These are phyloP conservation scores for Plasmodium vinckei DNA, from an alignment of 169 alveolate species.

Conservation along the genomic window DNA sequence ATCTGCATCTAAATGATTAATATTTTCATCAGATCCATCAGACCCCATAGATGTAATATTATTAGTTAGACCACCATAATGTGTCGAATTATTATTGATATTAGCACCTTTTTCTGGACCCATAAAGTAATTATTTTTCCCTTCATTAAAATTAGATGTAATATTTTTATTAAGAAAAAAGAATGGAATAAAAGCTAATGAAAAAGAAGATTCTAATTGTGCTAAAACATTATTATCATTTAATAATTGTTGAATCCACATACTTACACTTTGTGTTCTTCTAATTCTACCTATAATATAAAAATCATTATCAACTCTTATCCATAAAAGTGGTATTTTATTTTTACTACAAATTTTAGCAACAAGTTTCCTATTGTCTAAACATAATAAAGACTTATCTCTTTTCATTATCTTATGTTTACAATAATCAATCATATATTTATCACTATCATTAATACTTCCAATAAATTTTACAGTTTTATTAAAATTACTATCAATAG, in stretches of 20 bases:
- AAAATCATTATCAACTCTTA: conserved; percentile 85
- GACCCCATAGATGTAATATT: neutral
- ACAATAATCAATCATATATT: conserved; percentile 77
- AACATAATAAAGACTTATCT: conserved; percentile 77
- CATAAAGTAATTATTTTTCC: conserved; percentile 2
- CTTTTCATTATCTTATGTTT: conserved; percentile 77
- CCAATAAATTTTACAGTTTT: conserved; percentile 78
- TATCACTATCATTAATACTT: conserved; percentile 78
- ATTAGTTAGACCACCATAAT: neutral
- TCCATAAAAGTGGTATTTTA: conserved; percentile 89
- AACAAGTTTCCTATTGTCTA: conserved; percentile 89
- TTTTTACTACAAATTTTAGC: conserved; percentile 89
- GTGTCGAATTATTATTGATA: neutral
- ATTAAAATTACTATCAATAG: conserved; percentile 22
- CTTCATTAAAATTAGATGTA: neutral
- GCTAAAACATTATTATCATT: conserved; percentile 84
- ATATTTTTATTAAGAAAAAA: conserved; percentile 48
- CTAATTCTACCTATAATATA: conserved; percentile 84
- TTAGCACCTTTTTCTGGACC: neutral
- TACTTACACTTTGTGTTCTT: conserved; percentile 85
- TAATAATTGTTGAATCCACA: conserved; percentile 92
- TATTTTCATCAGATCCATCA: neutral
- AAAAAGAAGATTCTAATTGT: conserved; percentile 88
- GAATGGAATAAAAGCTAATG: conserved; percentile 73
- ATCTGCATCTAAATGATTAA: neutral